These are phyloP conservation scores for Sporisorium sorghi DNA, from an alignment of 1,284 basidiomycete species.

Conservation along the genomic window DNA sequence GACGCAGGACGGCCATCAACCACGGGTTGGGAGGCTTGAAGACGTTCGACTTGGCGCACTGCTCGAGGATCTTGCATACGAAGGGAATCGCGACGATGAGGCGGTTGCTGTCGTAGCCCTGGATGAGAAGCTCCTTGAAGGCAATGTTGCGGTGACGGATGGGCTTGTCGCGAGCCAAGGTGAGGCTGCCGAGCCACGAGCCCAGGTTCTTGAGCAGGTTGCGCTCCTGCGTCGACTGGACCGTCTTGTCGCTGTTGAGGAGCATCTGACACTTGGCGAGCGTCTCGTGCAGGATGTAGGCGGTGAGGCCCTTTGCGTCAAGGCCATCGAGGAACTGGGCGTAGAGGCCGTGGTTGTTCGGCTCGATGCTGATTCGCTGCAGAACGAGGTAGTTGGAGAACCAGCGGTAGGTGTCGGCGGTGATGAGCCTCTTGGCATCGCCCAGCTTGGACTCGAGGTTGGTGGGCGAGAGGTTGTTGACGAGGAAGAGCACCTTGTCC, in stretches of 20 bases:
- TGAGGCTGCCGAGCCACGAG: conserved; percentile 93
- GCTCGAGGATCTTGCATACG: conserved; percentile 95
- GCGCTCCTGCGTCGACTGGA: conserved; percentile 84
- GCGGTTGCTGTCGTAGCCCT: conserved; percentile 92
- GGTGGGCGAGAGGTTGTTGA: conserved; percentile 95
- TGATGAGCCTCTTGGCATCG: conserved; percentile 56
- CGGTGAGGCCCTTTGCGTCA: conserved; percentile 50
- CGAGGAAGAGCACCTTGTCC: conserved; percentile 95
- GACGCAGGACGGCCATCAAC: conserved; percentile 92
- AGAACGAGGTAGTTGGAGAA: conserved; percentile 97
- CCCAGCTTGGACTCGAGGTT: conserved; percentile 82
- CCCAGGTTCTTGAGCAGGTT: conserved; percentile 92
- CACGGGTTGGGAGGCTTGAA: conserved; percentile 98
- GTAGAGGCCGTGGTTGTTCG: conserved; percentile 96
- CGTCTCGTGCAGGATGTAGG: conserved; percentile 90
- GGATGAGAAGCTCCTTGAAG: conserved; percentile 94
- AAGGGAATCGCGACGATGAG: conserved; percentile 96
- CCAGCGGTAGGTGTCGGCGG: conserved; percentile 75
- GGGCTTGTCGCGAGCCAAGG: conserved; percentile 89
- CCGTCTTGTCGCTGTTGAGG: conserved; percentile 91
- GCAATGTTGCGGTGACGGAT: conserved; percentile 93
- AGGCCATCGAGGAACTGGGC: conserved; percentile 90
- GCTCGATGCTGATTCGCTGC: conserved; percentile 93
- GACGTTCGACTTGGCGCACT: conserved; percentile 86
- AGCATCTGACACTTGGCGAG: conserved; percentile 81